Evolutionary conservation across 2,329 filamentous ascomycete species (phyloP), one percentile per base, ranked within the genome.

Genomic region (Curvularia lunata): DNA sequence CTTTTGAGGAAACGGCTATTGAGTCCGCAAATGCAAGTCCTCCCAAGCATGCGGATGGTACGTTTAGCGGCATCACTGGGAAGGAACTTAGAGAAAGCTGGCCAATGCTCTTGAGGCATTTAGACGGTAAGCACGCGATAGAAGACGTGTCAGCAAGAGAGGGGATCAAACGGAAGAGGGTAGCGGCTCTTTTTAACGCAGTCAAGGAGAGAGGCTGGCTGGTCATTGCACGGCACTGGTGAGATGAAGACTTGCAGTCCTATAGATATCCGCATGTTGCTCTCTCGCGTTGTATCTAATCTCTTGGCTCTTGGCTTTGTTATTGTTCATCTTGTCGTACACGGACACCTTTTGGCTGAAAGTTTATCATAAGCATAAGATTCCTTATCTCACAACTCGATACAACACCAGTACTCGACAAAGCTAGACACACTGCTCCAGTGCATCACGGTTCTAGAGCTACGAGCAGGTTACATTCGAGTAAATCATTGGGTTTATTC

Each of bases 121-220:
- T 98, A 67, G 93, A 98, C 74, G 95, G 95, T 1, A 85, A 84
- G 55, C 88, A 90, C 71, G 89, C 93, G 2, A 82, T 98, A 58
- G 95, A 99, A 79, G 88, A 93, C 67, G 90, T 99, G 64, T 86
- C 90, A 1, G 80, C 95, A n/a, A 85, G 89, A 55, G 92, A 97
- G 78, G 90, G 91, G 5, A 84, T 96, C 79, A 96, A 95, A 80
- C 83, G 92, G 55, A 96, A 94, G 78, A 74, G 80, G 41, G 83
- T 86, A 3, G 81, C 80, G 77, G 77, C 79, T 62, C 67, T 85
- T 56, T 75, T 86, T 30, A 78, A 73, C 41, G 88, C 91, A 66
- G 84, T 92, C 13, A 92, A 90, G 81, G 84, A 85, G 46, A 80
- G 88, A 62, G 89, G 91, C 71, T 85, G 88, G 75, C 71, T 80